A percentile compares a stretch with the other conserved stretches of the same genome.
Conservation (phyloP, 345 rosid genomes). For the Excoecaria agallocha region DNA sequence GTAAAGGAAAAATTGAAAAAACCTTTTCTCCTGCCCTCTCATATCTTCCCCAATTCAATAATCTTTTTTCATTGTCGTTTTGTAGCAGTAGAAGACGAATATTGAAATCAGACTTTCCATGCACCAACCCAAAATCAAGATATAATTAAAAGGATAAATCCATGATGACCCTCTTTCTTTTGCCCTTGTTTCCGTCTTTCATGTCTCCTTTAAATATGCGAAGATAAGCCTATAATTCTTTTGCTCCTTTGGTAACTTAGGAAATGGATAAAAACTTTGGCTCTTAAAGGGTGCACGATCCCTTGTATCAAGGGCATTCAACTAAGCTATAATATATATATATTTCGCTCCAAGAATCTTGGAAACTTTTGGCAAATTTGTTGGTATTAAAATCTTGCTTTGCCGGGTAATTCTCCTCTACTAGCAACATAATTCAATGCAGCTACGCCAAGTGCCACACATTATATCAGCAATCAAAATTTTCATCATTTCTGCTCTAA, state of each 20-base stretch:
- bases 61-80: constrained; percentile 23
- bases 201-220: constrained; percentile 25
- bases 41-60: constrained; percentile 17
- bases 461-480: constrained; percentile 15
- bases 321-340: constrained; percentile 22
- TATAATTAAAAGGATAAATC: constrained; percentile 17
- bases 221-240: constrained; percentile 14
- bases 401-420: constrained; percentile 10
- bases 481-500: constrained; percentile 24
- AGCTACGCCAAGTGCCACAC: constrained; percentile 5
- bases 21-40: not conserved
- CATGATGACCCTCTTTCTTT: not conserved
- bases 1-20: not conserved
- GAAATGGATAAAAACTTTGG: constrained; percentile 29
- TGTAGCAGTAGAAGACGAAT: constrained; percentile 17
- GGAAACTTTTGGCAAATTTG: constrained; percentile 30
- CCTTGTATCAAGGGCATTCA: constrained; percentile 43
- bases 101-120: constrained; percentile 26
- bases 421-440: not conserved
- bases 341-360: constrained; percentile 40
- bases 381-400: constrained; percentile 17
- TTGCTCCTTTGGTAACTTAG: constrained; percentile 20
- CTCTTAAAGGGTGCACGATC: constrained; percentile 46
- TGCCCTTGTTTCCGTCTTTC: constrained; percentile 31
- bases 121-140: constrained; percentile 7